Percentiles rank a stretch among this genome's conserved stretches.
These are phyloP conservation scores for Sporisorium iseilematis-ciliati DNA, from an alignment of 1,284 basidiomycete species.

Conservation along the genomic window DNA sequence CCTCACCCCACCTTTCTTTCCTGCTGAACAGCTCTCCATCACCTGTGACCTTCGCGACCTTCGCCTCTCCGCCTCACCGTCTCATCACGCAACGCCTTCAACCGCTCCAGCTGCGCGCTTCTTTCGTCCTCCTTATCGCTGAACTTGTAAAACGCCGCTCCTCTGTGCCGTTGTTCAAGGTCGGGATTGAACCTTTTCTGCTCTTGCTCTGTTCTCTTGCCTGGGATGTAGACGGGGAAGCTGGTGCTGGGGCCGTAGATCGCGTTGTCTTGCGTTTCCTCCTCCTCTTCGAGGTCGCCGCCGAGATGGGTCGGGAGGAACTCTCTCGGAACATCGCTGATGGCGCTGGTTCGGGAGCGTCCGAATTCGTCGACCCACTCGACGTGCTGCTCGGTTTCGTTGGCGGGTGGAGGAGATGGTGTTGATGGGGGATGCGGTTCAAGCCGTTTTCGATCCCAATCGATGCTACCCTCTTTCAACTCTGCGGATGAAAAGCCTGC, in stretches of 20 bases:
- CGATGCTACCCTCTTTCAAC: constrained; percentile 82
- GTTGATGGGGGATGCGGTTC: constrained; percentile 39
- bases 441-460: constrained; percentile 75
- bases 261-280: constrained; percentile 23
- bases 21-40: too few relatives aligned
- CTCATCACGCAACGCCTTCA: constrained; percentile 78
- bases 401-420: background rate
- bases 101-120: constrained; percentile 80
- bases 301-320: constrained; percentile 72
- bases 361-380: constrained; percentile 90
- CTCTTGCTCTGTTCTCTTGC: background rate
- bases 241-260: constrained; percentile 70
- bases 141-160: constrained; percentile 90
- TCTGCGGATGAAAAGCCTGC: constrained; percentile 75
- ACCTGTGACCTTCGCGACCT: too few relatives aligned
- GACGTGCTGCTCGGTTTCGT: constrained; percentile 72
- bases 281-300: constrained; percentile 10
- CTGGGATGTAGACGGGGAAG: constrained; percentile 81
- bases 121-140: constrained; percentile 83
- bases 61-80: constrained; percentile 71
- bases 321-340: constrained; percentile 82
- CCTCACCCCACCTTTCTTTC: too few relatives aligned
- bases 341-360: constrained; percentile 76
- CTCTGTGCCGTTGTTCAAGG: constrained; percentile 84
- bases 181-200: constrained; percentile 81